Percentiles rank a stretch among this genome's conserved stretches.
Evolutionary conservation across 306 rosid species (phyloP).

Genomic region (Vigna unguiculata): DNA sequence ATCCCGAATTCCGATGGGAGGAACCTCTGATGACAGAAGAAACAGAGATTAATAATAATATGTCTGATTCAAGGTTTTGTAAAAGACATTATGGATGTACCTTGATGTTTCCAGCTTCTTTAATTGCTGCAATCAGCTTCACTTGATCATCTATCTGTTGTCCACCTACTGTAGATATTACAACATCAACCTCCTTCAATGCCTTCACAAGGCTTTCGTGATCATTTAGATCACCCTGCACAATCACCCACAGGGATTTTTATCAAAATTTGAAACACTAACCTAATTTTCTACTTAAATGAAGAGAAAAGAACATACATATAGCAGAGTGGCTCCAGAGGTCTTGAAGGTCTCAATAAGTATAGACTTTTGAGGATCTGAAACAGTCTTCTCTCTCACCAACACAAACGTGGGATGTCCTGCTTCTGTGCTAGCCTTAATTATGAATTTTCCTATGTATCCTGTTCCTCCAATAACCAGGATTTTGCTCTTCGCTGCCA

Average conservation of each 20-base stretch:
- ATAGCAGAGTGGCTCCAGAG: constrained; percentile 46
- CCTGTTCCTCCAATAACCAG: constrained; percentile 54
- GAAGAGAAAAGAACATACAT: constrained; percentile 36
- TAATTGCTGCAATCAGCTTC: constrained; percentile 57
- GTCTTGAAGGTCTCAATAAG: constrained; percentile 48
- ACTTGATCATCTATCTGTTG: constrained; percentile 29
- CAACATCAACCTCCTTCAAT: constrained; percentile 54
- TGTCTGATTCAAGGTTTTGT: not conserved
- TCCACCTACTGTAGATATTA: constrained; percentile 32
- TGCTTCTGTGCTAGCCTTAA: constrained; percentile 50
- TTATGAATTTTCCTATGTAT: constrained; percentile 25
- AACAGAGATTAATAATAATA: not conserved
- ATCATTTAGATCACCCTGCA: constrained; percentile 52
- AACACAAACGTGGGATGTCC: constrained; percentile 53
- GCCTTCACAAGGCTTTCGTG: constrained; percentile 51
- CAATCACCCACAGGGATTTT: not conserved
- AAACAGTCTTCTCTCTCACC: constrained; percentile 42
- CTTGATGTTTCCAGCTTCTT: constrained; percentile 60
- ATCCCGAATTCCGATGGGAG: constrained; percentile 58
- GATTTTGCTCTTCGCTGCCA: constrained; percentile 55
- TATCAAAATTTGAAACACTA: not conserved
- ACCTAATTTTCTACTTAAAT: too few species aligned
- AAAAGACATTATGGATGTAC: constrained; percentile 3
- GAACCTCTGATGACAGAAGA: constrained; percentile 41
- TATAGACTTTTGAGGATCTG: constrained; percentile 46